These are phyloP conservation scores for Porodaedalea pini DNA, from an alignment of 1,284 basidiomycete species.

Conservation along the genomic window DNA sequence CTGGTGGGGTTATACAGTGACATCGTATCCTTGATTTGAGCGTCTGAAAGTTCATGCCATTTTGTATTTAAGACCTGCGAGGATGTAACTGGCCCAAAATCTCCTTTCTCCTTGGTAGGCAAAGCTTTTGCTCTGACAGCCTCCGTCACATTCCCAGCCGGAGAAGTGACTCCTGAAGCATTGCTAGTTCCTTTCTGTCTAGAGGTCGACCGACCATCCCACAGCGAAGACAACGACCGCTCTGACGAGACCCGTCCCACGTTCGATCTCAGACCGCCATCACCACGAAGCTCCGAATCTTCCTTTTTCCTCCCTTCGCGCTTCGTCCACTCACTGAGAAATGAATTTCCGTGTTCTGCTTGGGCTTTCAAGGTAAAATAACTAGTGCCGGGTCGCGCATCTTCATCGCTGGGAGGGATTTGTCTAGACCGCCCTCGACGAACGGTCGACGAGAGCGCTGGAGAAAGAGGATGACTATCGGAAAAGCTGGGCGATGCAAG, in stretches of 20 bases:
- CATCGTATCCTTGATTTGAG: conserved; percentile 60
- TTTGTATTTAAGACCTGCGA: conserved; percentile 52
- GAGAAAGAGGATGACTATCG: conserved; percentile 17
- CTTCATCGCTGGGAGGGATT: neutral
- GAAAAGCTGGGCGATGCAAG: neutral
- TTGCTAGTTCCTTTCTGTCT: neutral
- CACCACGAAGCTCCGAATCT: neutral
- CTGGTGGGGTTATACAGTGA: conserved; percentile 41
- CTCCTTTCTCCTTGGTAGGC: conserved; percentile 19
- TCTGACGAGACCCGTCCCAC: conserved; percentile 1
- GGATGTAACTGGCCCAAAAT: conserved; percentile 29
- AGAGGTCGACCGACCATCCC: neutral
- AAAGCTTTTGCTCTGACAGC: neutral
- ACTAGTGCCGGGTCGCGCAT: conserved; percentile 10
- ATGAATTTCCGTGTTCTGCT: conserved; percentile 12
- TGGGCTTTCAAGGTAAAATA: conserved; percentile 21
- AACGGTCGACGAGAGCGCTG: conserved; percentile 1
- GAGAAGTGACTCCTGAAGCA: neutral
- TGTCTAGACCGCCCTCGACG: conserved; percentile 13
- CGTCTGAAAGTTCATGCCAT: conserved; percentile 72
- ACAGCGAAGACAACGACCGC: conserved; percentile 14
- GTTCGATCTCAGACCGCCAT: neutral
- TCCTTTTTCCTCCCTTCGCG: conserved; percentile 4
- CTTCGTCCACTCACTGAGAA: conserved; percentile 13
- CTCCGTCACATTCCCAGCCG: neutral